phyloP scores from a whole-genome alignment of 208 protist genomes.

The Wallacemonas sp. region DNA sequence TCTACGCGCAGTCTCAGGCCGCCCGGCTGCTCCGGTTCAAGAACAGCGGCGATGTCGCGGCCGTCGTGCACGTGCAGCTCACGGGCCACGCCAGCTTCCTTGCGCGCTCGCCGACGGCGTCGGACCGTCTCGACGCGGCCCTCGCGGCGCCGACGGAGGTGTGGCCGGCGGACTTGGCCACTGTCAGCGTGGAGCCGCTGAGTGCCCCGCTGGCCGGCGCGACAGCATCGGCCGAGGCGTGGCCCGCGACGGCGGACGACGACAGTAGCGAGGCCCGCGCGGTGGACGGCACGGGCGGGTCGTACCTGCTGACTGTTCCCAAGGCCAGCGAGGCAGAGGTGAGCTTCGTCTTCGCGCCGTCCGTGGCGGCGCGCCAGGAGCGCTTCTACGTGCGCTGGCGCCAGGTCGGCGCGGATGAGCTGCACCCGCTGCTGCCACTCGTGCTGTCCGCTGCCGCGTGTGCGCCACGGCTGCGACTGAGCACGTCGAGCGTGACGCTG shows the following conservation, averaged over 20 bases:
- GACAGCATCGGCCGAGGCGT: neutral
- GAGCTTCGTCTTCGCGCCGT: conserved; percentile 37
- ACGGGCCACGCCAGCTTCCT: conserved; percentile 38
- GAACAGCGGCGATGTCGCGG: conserved; percentile 84
- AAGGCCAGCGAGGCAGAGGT: conserved; percentile 25
- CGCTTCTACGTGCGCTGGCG: conserved; percentile 62
- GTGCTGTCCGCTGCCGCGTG: conserved; percentile 44
- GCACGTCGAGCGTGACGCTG: conserved; percentile 36
- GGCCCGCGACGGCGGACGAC: conserved; percentile 3
- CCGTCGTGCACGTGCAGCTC: conserved; percentile 82
- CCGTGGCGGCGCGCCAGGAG: conserved; percentile 4
- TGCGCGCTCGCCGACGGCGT: conserved; percentile 1
- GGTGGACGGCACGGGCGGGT: neutral
- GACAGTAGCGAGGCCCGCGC: neutral
- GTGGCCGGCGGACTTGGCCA: neutral
- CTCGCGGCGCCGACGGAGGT: conserved; percentile 21
- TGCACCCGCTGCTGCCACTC: conserved; percentile 68
- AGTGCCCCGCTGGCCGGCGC: conserved; percentile 16
- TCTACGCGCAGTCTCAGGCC: conserved; percentile 75
- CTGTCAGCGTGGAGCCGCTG: neutral
- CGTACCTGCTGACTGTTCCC: conserved; percentile 32
- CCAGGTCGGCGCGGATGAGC: conserved; percentile 71
- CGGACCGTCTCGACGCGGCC: neutral
- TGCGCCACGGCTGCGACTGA: conserved; percentile 37
- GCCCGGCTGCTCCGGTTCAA: conserved; percentile 53